Percentiles rank a stretch among this genome's conserved stretches.
Evolutionary conservation across 2,329 filamentous ascomycete species (phyloP).

Genomic region (Neopestalotiopsis rosae): DNA sequence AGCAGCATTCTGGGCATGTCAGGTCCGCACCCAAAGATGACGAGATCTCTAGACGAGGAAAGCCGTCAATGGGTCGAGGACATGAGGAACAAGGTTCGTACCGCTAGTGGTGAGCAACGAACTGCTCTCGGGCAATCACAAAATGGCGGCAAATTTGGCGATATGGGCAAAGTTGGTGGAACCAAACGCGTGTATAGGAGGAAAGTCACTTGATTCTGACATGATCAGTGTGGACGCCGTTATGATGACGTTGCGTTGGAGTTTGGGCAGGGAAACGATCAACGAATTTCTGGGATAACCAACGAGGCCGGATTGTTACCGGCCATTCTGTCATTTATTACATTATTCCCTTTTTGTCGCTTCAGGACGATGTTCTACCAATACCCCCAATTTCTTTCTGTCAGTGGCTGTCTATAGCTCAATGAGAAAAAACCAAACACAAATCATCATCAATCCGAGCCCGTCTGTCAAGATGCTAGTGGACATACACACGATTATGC

Average conservation of each 20-base stretch:
- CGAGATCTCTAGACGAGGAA: conserved; percentile 72
- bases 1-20: conserved; percentile 71
- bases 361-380: background rate
- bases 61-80: conserved; percentile 82
- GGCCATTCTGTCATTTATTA: background rate
- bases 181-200: conserved; percentile 75
- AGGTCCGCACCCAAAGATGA: conserved; percentile 69
- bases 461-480: background rate
- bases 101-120: conserved; percentile 66
- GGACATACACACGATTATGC: too few species aligned
- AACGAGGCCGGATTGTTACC: background rate
- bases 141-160: conserved; percentile 60
- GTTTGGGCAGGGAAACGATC: conserved; percentile 7
- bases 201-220: conserved; percentile 26
- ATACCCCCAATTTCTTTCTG: background rate
- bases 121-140: conserved; percentile 33
- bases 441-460: background rate
- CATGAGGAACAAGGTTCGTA: conserved; percentile 79
- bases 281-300: background rate
- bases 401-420: background rate
- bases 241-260: conserved; percentile 10
- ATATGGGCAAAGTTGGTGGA: conserved; percentile 73
- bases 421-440: background rate
- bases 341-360: background rate
- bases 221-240: conserved; percentile 1